phyloP scores from a whole-genome alignment of 1,284 basidiomycete genomes.

The Trichosporon sp. region DNA sequence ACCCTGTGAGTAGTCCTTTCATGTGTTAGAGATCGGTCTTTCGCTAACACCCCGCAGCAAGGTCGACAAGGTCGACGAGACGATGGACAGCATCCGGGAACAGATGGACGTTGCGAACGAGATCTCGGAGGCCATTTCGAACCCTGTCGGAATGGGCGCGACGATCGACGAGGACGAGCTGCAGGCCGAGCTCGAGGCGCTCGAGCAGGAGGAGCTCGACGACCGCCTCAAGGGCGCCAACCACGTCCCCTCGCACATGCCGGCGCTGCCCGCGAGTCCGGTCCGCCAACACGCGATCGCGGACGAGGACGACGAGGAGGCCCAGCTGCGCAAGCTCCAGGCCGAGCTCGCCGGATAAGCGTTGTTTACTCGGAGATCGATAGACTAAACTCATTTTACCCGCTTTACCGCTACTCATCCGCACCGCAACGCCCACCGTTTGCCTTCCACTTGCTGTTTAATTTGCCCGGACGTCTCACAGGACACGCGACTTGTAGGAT shows the following conservation, averaged over 20 bases:
- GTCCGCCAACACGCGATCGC: slow-evolving; percentile 6
- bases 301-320: slow-evolving; percentile 90
- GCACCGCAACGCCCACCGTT: slow-evolving; percentile 11
- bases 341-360: slow-evolving; percentile 68
- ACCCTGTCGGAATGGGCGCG: slow-evolving; percentile 68
- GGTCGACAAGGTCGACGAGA: slow-evolving; percentile 87
- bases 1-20: slow-evolving; percentile 69
- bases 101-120: slow-evolving; percentile 94
- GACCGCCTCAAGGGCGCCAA: slow-evolving; percentile 85
- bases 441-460: slow-evolving; percentile 13
- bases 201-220: slow-evolving; percentile 91
- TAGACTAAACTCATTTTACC: slow-evolving; percentile 18
- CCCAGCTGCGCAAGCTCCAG: slow-evolving; percentile 87
- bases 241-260: slow-evolving; percentile 83
- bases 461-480: slow-evolving; percentile 16
- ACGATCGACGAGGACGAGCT: slow-evolving; percentile 84
- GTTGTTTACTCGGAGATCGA: slow-evolving; percentile 8
- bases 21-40: background rate
- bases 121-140: slow-evolving; percentile 91
- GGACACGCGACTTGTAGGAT: slow-evolving; percentile 19
- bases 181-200: slow-evolving; percentile 77
- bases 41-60: slow-evolving; percentile 61
- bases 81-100: slow-evolving; percentile 87
- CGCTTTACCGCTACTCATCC: background rate
- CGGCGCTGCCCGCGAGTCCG: slow-evolving; percentile 63